A percentile compares a stretch with the other conserved stretches of the same genome.
Evolutionary conservation across 441 rosid species (phyloP).

Genomic region (Euphorbia celastroides): DNA sequence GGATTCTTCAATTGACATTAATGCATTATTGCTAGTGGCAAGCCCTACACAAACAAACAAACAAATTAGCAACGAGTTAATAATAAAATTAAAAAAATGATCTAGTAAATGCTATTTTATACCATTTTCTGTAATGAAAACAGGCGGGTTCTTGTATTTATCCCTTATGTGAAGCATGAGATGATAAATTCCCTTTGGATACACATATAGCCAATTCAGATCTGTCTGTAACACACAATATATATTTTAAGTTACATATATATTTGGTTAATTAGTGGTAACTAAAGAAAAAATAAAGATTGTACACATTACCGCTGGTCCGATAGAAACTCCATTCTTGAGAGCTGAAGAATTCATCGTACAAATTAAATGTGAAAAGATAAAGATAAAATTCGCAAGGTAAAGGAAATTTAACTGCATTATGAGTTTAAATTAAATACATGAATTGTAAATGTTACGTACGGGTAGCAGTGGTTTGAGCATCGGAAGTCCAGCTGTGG

Average conservation of each 20-base stretch:
- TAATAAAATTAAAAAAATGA: too few species aligned
- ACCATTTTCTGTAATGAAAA: slow-evolving; percentile 54
- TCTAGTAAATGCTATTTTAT: background rate
- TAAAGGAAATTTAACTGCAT: too few species aligned
- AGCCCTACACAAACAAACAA: slow-evolving; percentile 20
- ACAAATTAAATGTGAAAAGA: background rate
- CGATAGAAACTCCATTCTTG: slow-evolving; percentile 29
- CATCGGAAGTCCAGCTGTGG: slow-evolving; percentile 28
- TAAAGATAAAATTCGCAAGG: background rate
- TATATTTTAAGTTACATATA: background rate
- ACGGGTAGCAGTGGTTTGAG: slow-evolving; percentile 22
- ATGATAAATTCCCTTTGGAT: slow-evolving; percentile 38
- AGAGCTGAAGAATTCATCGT: slow-evolving; percentile 15
- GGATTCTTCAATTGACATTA: slow-evolving; percentile 24
- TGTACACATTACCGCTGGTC: slow-evolving; percentile 28
- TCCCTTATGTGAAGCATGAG: slow-evolving; percentile 28
- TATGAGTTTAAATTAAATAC: too few species aligned
- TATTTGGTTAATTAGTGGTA: background rate
- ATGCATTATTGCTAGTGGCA: slow-evolving; percentile 26
- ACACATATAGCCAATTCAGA: slow-evolving; percentile 32
- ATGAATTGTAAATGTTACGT: background rate
- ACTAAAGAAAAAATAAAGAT: background rate
- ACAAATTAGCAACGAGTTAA: background rate
- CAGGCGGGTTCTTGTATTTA: slow-evolving; percentile 35
- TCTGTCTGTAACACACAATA: slow-evolving; percentile 27